Evolutionary conservation across 1,284 basidiomycete species (phyloP).

Genomic region (Cerioporus squamosus): DNA sequence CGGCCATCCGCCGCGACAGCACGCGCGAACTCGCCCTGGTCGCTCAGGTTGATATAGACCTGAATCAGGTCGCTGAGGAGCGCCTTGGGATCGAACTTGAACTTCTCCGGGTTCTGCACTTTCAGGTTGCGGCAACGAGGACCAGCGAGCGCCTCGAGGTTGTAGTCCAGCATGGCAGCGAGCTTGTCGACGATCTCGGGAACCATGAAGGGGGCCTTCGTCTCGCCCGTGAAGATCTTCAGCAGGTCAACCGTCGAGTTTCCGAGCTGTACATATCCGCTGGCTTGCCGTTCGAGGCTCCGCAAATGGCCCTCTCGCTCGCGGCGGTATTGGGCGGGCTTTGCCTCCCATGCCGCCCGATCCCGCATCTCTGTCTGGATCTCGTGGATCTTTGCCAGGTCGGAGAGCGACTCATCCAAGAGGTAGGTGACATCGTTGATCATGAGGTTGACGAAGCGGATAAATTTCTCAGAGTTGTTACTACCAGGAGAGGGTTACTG

Average conservation of each 20-base stretch:
- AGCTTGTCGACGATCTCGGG: slow-evolving; percentile 96
- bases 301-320: slow-evolving; percentile 86
- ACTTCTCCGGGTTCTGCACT: slow-evolving; percentile 88
- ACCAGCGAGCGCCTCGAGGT: slow-evolving; percentile 89
- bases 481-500: slow-evolving; percentile 42
- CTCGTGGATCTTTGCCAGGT: slow-evolving; percentile 86
- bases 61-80: slow-evolving; percentile 89
- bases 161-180: slow-evolving; percentile 97
- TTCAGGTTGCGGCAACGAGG: slow-evolving; percentile 84
- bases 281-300: slow-evolving; percentile 81
- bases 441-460: slow-evolving; percentile 96
- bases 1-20: slow-evolving; percentile 94
- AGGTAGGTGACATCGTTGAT: slow-evolving; percentile 99
- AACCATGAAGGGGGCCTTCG: slow-evolving; percentile 92
- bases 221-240: slow-evolving; percentile 91
- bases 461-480: slow-evolving; percentile 83
- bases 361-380: slow-evolving; percentile 89
- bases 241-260: slow-evolving; percentile 89
- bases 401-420: slow-evolving; percentile 94
- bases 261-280: slow-evolving; percentile 86
- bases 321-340: slow-evolving; percentile 74
- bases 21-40: slow-evolving; percentile 80
- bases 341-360: slow-evolving; percentile 66
- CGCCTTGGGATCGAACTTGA: slow-evolving; percentile 86
- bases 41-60: slow-evolving; percentile 90